These are phyloP conservation scores for Limnanthes douglasii DNA, from an alignment of 345 rosid species.

Conservation along the genomic window DNA sequence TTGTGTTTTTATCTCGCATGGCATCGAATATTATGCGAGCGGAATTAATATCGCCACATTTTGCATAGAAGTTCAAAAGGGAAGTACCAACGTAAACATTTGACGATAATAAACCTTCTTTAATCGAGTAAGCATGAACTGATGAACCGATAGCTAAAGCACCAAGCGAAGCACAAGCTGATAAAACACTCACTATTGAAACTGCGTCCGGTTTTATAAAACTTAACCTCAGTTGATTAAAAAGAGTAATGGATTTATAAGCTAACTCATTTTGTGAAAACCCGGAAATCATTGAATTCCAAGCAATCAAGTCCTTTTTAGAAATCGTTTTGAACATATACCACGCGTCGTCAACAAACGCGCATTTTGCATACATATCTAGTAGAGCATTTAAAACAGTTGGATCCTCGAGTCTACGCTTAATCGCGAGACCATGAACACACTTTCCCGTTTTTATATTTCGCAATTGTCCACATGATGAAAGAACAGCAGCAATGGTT, in stretches of 20 bases:
- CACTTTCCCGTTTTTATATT: constrained; percentile 37
- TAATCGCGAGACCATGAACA: constrained; percentile 46
- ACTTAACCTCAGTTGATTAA: constrained; percentile 38
- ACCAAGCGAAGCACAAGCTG: constrained; percentile 59
- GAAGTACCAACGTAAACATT: constrained; percentile 71
- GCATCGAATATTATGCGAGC: constrained; percentile 46
- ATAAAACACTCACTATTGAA: constrained; percentile 48
- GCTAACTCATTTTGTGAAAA: constrained; percentile 54
- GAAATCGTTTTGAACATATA: constrained; percentile 35
- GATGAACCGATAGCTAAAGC: constrained; percentile 43
- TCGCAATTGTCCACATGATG: constrained; percentile 48
- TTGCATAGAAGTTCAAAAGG: constrained; percentile 63
- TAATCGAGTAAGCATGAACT: constrained; percentile 45
- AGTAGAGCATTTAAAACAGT: constrained; percentile 60
- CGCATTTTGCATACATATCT: constrained; percentile 85
- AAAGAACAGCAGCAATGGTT: constrained; percentile 48
- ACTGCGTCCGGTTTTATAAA: constrained; percentile 62
- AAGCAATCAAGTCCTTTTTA: constrained; percentile 41
- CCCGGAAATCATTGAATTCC: constrained; percentile 87
- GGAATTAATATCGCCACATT: constrained; percentile 56
- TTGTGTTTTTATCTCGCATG: constrained; percentile 39
- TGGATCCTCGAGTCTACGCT: constrained; percentile 42
- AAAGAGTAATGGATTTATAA: constrained; percentile 32
- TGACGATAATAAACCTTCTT: constrained; percentile 32
- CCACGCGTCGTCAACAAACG: constrained; percentile 35